Evolutionary conservation across 495 filamentous ascomycete genomes (phyloP).

Genomic region (Tuber melanosporum): DNA sequence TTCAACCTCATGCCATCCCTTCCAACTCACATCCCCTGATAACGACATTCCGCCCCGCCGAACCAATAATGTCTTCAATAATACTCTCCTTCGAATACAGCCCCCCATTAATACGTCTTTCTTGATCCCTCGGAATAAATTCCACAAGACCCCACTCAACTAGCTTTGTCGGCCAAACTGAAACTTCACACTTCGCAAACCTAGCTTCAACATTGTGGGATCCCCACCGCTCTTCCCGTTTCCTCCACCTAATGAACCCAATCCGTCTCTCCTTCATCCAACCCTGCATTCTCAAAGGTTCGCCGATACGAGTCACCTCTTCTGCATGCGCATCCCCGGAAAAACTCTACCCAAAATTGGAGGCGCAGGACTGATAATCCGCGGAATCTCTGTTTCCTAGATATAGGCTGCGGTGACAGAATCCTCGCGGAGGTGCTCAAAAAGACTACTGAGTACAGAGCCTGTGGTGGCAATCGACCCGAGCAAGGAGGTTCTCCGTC

Average conservation of each 20-base stretch:
- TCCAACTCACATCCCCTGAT: background rate
- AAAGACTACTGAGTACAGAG: constrained; percentile 58
- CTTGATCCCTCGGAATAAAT: background rate
- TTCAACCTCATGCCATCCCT: background rate
- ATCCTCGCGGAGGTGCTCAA: constrained; percentile 93
- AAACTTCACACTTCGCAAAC: constrained; percentile 87
- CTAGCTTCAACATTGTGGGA: constrained; percentile 98
- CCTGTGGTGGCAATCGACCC: constrained; percentile 82
- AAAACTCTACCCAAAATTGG: constrained; percentile 35
- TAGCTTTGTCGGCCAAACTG: constrained; percentile 71
- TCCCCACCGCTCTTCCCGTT: constrained; percentile 80
- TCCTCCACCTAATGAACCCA: constrained; percentile 97
- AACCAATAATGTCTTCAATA: background rate
- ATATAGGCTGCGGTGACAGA: constrained; percentile 91
- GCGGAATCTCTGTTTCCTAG: constrained; percentile 61
- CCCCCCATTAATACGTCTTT: background rate
- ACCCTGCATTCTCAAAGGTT: constrained; percentile 52
- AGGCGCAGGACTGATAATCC: constrained; percentile 14
- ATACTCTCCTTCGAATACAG: background rate
- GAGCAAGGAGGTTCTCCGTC: constrained; percentile 66
- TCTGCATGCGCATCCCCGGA: constrained; percentile 4
- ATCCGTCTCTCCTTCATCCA: constrained; percentile 87
- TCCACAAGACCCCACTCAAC: constrained; percentile 37
- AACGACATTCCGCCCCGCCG: background rate
- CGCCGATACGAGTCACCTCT: constrained; percentile 43